Percentiles rank a stretch among this genome's conserved stretches.
Evolutionary conservation across 1,284 basidiomycete species (phyloP).

Genomic region (Ustilago cynodontis): DNA sequence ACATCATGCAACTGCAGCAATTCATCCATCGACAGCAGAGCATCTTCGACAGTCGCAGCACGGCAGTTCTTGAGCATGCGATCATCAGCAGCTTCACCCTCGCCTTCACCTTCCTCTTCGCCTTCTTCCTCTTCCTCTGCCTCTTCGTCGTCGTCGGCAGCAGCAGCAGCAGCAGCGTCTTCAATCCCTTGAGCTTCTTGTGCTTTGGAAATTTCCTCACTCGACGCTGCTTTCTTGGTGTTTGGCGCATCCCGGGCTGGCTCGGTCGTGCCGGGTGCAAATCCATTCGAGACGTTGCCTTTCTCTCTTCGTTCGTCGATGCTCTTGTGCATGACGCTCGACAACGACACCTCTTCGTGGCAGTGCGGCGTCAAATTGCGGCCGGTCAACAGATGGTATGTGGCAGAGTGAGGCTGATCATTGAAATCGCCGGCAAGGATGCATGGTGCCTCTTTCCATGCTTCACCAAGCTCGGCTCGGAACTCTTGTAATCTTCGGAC

Average conservation of each 20-base stretch:
- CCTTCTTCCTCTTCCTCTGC: constrained; percentile 13
- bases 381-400: constrained; percentile 80
- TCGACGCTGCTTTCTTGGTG: constrained; percentile 61
- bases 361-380: constrained; percentile 72
- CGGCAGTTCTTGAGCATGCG: constrained; percentile 83
- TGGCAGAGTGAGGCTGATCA: constrained; percentile 85
- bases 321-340: constrained; percentile 84
- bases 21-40: constrained; percentile 78
- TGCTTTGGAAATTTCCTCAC: constrained; percentile 34
- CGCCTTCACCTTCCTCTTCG: constrained; percentile 70
- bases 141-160: constrained; percentile 12
- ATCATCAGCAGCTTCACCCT: constrained; percentile 71
- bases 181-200: constrained; percentile 13
- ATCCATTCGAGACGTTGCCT: constrained; percentile 37
- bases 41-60: constrained; percentile 76
- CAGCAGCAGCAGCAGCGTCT: too few relatives aligned
- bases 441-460: constrained; percentile 78
- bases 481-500: constrained; percentile 78
- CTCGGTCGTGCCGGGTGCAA: constrained; percentile 58
- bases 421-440: constrained; percentile 94
- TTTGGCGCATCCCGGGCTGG: constrained; percentile 48
- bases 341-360: constrained; percentile 74
- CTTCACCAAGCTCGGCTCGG: constrained; percentile 71
- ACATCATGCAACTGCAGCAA: constrained; percentile 75
- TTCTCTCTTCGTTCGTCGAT: constrained; percentile 74